Base-by-base conservation (phyloP, 2,329 filamentous ascomycete genomes). In the Lasiodiplodia sp. region DNA sequence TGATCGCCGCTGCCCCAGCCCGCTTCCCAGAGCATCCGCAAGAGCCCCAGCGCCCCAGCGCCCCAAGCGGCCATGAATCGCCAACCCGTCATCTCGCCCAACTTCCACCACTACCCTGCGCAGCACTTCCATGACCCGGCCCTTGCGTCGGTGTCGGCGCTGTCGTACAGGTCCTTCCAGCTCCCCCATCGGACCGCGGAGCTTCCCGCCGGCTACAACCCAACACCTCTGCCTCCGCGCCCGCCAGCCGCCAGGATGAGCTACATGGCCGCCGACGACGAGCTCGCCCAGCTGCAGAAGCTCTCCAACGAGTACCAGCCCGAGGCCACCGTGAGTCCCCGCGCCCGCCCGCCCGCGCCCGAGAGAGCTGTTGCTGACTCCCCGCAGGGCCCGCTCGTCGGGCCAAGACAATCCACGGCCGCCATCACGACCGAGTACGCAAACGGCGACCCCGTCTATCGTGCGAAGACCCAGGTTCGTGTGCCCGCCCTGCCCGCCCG, bases 361-460 rank as follows among this genome's bases (percentile, higher is more conserved):
- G 57, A 40, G 37, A 21, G 68, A 64, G 71, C 71, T 71, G 70
- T 67, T 66, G 71, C 71, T 72, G 71, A 70, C 57, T 69, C 14
- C 62, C 69, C 37, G 60, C 76, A 97, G 95, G 94, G 93, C 68
- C 92, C 93, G 70, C 85, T 94, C 62, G 91, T 98, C 72, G 92
- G 93, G 74, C 86, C 91, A 70, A 92, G 92, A 80, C 88, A 89
- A 75, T 88, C 92, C 64, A 96, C 91, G 80, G 87, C 89, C 73
- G 88, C 86, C 72, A 93, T 99, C 76, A 89, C 92, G 18, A 86
- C 90, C 71, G 92, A 97, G 79, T 98, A 97, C 82, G 92, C 93
- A 70, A 91, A 92, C 80, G 94, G 93, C 70, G 94, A 98, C 78
- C 89, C 91, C 6, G 84, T 92, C 71, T 97, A 93, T 78, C 90